These are phyloP conservation scores for Haplosporangium sp. DNA, from an alignment of 371 early-diverging fungal genomes.

Conservation along the genomic window DNA sequence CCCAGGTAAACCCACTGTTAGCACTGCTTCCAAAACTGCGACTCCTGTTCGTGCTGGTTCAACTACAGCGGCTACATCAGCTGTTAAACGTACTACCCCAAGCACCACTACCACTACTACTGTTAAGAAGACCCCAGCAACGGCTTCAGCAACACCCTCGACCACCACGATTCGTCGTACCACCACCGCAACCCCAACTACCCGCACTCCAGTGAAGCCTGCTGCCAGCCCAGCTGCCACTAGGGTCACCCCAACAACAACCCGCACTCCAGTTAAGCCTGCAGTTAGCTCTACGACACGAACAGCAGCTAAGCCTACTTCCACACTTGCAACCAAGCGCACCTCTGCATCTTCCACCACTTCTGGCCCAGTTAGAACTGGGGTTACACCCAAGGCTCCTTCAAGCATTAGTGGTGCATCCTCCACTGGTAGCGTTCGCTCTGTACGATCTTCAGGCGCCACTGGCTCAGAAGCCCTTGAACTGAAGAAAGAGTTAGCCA, in stretches of 20 bases:
- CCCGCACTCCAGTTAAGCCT: slow-evolving; percentile 9
- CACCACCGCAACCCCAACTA: background rate
- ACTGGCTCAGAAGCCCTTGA: slow-evolving; percentile 45
- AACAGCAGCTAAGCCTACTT: slow-evolving; percentile 10
- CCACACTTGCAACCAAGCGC: slow-evolving; percentile 24
- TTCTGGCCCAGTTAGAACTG: slow-evolving; percentile 6
- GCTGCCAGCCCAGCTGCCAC: slow-evolving; percentile 5
- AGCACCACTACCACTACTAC: slow-evolving; percentile 14
- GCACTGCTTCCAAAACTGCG: slow-evolving; percentile 10
- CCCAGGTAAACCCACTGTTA: slow-evolving; percentile 1
- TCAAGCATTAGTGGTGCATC: slow-evolving; percentile 22
- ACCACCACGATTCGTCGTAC: slow-evolving; percentile 8
- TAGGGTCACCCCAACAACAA: slow-evolving; percentile 12
- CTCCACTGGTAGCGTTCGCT: slow-evolving; percentile 41
- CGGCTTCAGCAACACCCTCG: background rate
- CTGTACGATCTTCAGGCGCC: slow-evolving; percentile 31
- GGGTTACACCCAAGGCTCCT: slow-evolving; percentile 14
- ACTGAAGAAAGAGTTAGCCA: slow-evolving; percentile 49
- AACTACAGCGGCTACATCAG: background rate
- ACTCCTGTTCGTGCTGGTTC: slow-evolving; percentile 7
- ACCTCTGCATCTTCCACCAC: slow-evolving; percentile 2
- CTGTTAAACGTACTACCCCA: slow-evolving; percentile 16
- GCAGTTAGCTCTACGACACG: slow-evolving; percentile 10
- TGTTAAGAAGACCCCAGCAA: slow-evolving; percentile 11
- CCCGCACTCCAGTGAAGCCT: slow-evolving; percentile 2